These are phyloP conservation scores for Raphanus sativus DNA, from an alignment of 345 rosid species.

Conservation along the genomic window DNA sequence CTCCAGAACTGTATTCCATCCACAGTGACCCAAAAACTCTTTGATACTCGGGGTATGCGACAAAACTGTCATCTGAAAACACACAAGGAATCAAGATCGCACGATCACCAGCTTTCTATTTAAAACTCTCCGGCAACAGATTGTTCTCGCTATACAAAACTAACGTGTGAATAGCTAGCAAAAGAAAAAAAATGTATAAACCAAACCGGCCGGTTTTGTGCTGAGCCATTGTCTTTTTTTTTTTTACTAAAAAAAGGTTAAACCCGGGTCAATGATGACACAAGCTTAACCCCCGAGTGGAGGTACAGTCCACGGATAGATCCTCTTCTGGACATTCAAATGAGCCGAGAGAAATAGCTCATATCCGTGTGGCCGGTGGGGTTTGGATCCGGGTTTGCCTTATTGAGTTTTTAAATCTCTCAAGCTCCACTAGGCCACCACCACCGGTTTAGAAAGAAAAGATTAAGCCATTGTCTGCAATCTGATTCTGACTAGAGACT, in stretches of 20 bases:
- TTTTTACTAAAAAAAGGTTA: too few relatives aligned
- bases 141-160: conserved; percentile 57
- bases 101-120: conserved; percentile 42
- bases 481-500: conserved; percentile 81
- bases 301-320: too few relatives aligned
- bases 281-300: too few relatives aligned
- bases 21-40: conserved; percentile 83
- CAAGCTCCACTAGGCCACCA: too few relatives aligned
- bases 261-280: too few relatives aligned
- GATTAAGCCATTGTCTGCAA: conserved; percentile 87
- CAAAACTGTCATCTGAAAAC: conserved; percentile 57
- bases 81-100: conserved; percentile 61
- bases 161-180: conserved; percentile 73
- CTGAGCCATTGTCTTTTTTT: conserved; percentile 80
- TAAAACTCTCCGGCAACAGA: conserved; percentile 24
- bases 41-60: conserved; percentile 55
- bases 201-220: conserved; percentile 55
- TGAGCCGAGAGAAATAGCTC: too few relatives aligned
- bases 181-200: conserved; percentile 76
- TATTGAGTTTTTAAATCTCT: too few relatives aligned
- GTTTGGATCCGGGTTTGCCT: too few relatives aligned
- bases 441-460: too few relatives aligned
- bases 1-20: conserved; percentile 78
- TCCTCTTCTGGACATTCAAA: too few relatives aligned
- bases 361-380: too few relatives aligned